Base-by-base conservation (phyloP, 345 rosid genomes). In the Noccaea caerulescens region DNA sequence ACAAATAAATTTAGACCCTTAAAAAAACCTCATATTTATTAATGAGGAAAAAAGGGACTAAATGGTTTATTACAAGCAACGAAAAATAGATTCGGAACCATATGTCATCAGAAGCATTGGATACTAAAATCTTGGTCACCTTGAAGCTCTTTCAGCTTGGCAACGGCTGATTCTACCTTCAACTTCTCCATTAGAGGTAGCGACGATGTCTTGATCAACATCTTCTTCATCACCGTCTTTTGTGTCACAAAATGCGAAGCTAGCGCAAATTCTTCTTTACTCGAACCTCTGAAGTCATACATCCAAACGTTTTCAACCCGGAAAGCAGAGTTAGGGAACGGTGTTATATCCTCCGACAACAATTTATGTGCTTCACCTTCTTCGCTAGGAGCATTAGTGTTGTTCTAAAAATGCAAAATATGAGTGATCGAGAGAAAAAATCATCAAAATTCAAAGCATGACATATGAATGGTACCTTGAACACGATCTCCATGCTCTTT, bases 211-310 rank as follows among this genome's bases (percentile, higher is more conserved):
- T 54, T 10, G 9, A 72, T 36, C 63, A 72, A 54, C 64, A 72
- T 16, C 65, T 16, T 56, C 9, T 9, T 18, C 6, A 1, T 49
- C 52, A 56, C 59, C 10, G 9, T 47, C 41, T 42, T 61, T 9
- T 72, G 66, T 6, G 1, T 72, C 64, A 72, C 71, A 23, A 72
- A 65, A 12, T 18, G 71, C 3, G 77, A 65, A 2, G 36, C 77
- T 1, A 72, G 30, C 3, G 42, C 58, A 11, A 72, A 46, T 32
- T 47, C 59, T 43, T 65, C 58, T 30, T 34, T 18, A 57, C 33
- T 47, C 1, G 50, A 44, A 55, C 52, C 44, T 10, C 33, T 7
- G 7, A 64, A 72, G 3, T 72, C 57, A 12, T 56, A 57, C 44
- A 64, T 11, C 58, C 71, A 23, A 9, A 64, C 18, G 0, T 4